A percentile compares a stretch with the other conserved stretches of the same genome.
Evolutionary conservation across 352 stramenopile genomes (phyloP).

Genomic region (Discostella stelligera): DNA sequence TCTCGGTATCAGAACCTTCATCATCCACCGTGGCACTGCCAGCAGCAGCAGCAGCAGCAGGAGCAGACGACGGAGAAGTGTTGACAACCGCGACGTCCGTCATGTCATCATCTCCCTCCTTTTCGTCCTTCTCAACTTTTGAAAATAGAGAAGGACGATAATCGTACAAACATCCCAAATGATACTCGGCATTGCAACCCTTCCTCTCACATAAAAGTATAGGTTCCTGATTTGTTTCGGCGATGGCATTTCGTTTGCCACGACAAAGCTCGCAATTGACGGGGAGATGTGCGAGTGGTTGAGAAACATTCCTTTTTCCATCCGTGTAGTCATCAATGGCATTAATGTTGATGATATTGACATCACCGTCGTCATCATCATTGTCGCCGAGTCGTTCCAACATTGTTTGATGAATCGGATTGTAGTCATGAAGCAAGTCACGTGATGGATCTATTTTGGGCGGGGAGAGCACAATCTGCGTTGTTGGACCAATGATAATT

Average conservation of each 20-base stretch:
- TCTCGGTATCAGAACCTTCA: conserved; percentile 3
- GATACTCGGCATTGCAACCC: conserved; percentile 65
- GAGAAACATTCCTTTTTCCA: not conserved
- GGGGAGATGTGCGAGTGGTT: not conserved
- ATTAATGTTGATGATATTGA: not conserved
- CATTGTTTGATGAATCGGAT: not conserved
- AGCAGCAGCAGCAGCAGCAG: not conserved
- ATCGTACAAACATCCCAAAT: conserved; percentile 59
- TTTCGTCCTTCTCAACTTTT: not conserved
- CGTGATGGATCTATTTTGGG: not conserved
- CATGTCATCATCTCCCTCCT: not conserved
- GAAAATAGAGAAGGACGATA: conserved; percentile 17
- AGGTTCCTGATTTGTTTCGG: conserved; percentile 31
- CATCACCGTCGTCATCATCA: not conserved
- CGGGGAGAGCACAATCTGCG: not conserved
- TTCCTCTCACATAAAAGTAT: conserved; percentile 51
- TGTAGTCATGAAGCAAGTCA: conserved; percentile 4
- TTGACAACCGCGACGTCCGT: not conserved
- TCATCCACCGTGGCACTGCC: not conserved
- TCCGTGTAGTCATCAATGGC: conserved; percentile 1
- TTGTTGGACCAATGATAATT: not conserved
- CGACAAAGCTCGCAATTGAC: conserved; percentile 38
- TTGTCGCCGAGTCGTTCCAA: too few relatives aligned
- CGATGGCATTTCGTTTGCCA: conserved; percentile 28
- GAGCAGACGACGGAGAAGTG: too few relatives aligned